These are phyloP conservation scores for Phoma herbarum DNA, from an alignment of 2,329 filamentous ascomycete genomes.

Conservation along the genomic window DNA sequence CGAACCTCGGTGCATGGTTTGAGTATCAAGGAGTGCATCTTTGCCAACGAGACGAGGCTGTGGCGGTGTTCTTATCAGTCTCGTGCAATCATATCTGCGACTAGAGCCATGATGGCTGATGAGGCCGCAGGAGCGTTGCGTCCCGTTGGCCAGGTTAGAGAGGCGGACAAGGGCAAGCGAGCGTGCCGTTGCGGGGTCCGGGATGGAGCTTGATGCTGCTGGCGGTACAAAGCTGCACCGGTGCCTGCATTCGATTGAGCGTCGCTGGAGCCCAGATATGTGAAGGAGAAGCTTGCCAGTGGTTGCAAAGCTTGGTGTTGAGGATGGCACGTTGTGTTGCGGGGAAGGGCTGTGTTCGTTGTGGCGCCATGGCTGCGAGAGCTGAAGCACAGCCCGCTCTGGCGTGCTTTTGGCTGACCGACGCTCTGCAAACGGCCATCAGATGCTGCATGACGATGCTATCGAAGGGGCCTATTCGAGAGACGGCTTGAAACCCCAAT, in stretches of 20 bases:
- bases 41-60: constrained; percentile 13
- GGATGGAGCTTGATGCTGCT: constrained; percentile 9
- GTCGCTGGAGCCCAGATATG: background rate
- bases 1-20: constrained; percentile 14
- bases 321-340: constrained; percentile 1
- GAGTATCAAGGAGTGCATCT: constrained; percentile 8
- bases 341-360: constrained; percentile 1
- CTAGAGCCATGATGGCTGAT: constrained; percentile 26
- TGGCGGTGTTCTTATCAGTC: constrained; percentile 24
- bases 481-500: too few relatives aligned
- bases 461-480: background rate
- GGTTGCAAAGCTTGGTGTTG: constrained; percentile 12
- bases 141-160: constrained; percentile 14
- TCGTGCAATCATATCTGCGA: constrained; percentile 20
- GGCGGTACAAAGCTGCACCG: constrained; percentile 1
- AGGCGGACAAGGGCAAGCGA: constrained; percentile 15
- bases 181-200: constrained; percentile 13
- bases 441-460: background rate
- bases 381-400: constrained; percentile 12
- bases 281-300: constrained; percentile 12
- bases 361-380: background rate
- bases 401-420: constrained; percentile 8
- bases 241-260: background rate
- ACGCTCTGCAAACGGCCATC: background rate
- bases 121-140: constrained; percentile 21